Evolutionary conservation across 176 grass and related monocot species (phyloP), one percentile per base, ranked within the genome.

Genomic region (Rhynchospora breviuscula): DNA sequence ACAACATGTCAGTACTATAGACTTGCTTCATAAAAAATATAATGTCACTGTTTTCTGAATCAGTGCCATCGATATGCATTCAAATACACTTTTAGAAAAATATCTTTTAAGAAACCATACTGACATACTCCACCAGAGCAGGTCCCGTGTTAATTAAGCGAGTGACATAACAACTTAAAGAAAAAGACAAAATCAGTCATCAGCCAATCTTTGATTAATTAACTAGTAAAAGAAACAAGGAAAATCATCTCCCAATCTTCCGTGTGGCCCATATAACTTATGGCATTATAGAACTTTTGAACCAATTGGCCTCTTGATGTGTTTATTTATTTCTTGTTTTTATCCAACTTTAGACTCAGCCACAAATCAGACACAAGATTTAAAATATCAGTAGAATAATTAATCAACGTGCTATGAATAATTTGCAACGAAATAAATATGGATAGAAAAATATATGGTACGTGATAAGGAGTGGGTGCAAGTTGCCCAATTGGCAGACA

Each of bases 401-500:
- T 45, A 71, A 1, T 46, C 47, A 75, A 52, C 52, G 19, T 47
- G 67, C 17, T 23, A 21, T 25, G 11, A 3, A 35, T 33, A 67
- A 67, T 4, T 67, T 67, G 26, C 63, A 68, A 43, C 17, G 6
- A 68, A 68, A 68, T 1, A 40, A 17, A 23, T 62, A 3, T 1
- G 17, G 11, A 62, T 62, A 9, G 65, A 17, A 12, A 67, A 17
- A 65, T 25, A 65, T 25, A 6, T 10, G 46, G 4, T 0, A 74
- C 11, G 45, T 74, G 70, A 74, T 53, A 52, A 75, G 46, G 71
- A 53, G 45, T 51, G 70, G 44, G 19, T 53, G 25, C 46, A 75
- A 75, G 70, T 75, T 75, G 70, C 40, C 46, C 10, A 75, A 23
- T 75, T 51, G 46, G 46, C 46, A 10, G 71, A 75, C 47, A 75